Conservation (phyloP, 768 basidiomycete genomes). For the Lactarius hengduanensis region DNA sequence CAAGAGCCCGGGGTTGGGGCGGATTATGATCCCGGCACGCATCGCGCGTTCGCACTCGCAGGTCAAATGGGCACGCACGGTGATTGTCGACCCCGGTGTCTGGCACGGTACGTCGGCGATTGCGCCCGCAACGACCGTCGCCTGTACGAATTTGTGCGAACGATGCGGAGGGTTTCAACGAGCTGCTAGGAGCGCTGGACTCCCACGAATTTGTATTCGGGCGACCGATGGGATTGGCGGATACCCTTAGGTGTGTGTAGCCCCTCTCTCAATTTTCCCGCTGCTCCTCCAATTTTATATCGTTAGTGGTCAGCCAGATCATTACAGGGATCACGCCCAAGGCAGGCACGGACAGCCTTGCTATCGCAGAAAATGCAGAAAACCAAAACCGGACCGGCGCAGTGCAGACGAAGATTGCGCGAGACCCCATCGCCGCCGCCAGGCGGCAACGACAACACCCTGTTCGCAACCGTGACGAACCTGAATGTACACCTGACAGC, state of each 20-base stretch:
- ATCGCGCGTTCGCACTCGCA: conserved; percentile 41
- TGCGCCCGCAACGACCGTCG: not conserved
- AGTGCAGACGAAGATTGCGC: conserved; percentile 30
- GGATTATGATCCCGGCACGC: conserved; percentile 85
- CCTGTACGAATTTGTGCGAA: not conserved
- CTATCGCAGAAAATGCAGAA: not conserved
- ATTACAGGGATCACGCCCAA: not conserved
- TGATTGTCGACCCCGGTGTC: too few species aligned
- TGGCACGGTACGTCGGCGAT: not conserved
- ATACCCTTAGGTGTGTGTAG: not conserved
- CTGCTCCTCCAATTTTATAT: not conserved
- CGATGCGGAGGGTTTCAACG: not conserved
- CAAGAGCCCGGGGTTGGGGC: conserved; percentile 72
- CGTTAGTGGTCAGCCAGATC: not conserved
- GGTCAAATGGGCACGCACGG: conserved; percentile 19
- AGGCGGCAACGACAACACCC: not conserved
- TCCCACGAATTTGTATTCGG: conserved; percentile 65
- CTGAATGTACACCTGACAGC: conserved; percentile 60
- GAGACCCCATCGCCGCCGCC: conserved; percentile 27
- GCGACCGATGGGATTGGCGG: conserved; percentile 35
- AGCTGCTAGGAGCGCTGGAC: conserved; percentile 43
- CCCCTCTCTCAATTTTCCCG: not conserved
- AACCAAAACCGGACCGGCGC: not conserved
- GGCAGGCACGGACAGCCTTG: not conserved
- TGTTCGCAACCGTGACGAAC: conserved; percentile 35